These are phyloP conservation scores for Eucalyptus sp. DNA, from an alignment of 345 rosid genomes.

Conservation along the genomic window DNA sequence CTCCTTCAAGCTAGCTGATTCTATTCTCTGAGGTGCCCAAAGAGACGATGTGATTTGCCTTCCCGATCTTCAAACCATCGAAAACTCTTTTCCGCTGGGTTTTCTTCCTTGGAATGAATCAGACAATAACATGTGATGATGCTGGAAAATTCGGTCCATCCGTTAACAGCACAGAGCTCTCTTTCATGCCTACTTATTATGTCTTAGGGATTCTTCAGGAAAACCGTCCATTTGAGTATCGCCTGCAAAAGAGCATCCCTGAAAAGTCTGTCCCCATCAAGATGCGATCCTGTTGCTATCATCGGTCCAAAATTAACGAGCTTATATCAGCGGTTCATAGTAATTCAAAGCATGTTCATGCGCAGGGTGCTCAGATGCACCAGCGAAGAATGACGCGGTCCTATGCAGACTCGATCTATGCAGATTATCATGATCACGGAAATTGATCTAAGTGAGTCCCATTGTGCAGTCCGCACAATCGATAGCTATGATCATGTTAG, in stretches of 20 bases:
- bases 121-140: neutral
- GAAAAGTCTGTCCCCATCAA: neutral
- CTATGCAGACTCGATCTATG: neutral
- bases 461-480: neutral
- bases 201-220: neutral
- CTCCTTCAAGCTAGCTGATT: neutral
- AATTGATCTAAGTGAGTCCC: neutral
- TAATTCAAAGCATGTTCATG: neutral
- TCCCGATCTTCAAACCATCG: neutral
- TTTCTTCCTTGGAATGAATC: neutral
- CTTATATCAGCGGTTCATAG: neutral
- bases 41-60: no score
- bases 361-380: neutral
- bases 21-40: neutral
- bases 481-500: neutral
- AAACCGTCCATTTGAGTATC: neutral
- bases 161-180: no score
- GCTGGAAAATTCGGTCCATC: neutral
- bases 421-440: neutral
- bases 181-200: neutral
- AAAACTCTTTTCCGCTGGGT: neutral
- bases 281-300: neutral
- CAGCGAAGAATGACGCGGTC: neutral
- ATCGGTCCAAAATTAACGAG: neutral
- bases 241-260: neutral